Evolutionary conservation across 2,329 filamentous ascomycete species (phyloP).

Genomic region (Ophiostoma pallidulum): DNA sequence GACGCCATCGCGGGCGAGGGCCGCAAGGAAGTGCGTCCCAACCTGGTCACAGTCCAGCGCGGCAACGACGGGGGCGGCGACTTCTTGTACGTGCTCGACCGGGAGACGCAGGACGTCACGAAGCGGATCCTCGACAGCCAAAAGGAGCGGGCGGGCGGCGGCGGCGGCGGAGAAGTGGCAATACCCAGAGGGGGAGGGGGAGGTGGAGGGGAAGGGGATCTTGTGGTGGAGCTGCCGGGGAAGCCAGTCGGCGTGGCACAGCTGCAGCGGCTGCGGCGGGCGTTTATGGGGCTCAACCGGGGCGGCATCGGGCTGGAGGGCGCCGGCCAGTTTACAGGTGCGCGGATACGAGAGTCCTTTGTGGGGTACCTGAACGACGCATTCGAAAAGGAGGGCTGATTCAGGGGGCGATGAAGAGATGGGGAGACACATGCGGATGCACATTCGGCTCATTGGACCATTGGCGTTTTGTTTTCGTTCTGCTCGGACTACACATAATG

Average conservation of each 20-base stretch:
- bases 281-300: constrained; percentile 68
- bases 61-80: constrained; percentile 56
- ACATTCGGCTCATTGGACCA: no score
- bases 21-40: constrained; percentile 57
- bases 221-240: constrained; percentile 55
- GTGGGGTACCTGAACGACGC: constrained; percentile 57
- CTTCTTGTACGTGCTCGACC: constrained; percentile 72
- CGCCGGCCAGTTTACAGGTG: constrained; percentile 43
- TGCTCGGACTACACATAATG: no score
- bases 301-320: constrained; percentile 53
- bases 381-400: constrained; percentile 47
- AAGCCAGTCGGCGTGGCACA: constrained; percentile 62
- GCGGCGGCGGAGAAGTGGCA: constrained; percentile 44
- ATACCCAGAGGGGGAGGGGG: constrained; percentile 28
- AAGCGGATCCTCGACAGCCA: constrained; percentile 60
- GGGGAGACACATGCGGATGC: background rate
- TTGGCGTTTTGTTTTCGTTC: no score
- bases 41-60: constrained; percentile 62
- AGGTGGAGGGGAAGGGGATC: constrained; percentile 29
- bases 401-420: no score
- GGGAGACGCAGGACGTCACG: constrained; percentile 67
- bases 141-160: constrained; percentile 54
- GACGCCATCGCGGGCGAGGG: constrained; percentile 57
- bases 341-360: constrained; percentile 52
- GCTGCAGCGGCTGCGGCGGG: constrained; percentile 65